Evolutionary conservation across 306 rosid species (phyloP), one percentile per base, ranked within the genome.

Genomic region (Glycine tomentella): DNA sequence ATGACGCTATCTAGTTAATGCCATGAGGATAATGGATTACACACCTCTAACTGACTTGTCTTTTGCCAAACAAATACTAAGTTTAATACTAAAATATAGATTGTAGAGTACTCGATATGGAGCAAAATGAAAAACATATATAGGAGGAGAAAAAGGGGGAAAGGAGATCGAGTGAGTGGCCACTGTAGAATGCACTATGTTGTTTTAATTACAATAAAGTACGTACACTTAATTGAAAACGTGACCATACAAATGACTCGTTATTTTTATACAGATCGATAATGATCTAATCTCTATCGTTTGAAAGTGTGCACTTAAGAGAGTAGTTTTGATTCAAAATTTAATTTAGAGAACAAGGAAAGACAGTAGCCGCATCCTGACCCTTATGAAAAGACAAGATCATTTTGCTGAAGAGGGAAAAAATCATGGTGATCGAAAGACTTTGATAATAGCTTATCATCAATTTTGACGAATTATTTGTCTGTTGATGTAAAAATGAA

Each of bases 131-230:
- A 74, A 67, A 82, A 75, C 44, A 65, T 13, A 25, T 25, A 25
- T 25, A 10, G 15, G 79, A 51, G 68, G 62, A 45, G 31, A 14
- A 31, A 70, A 36, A 10, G 10, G 4, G 45, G 53, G 48, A 80
- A 50, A 1, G 31, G 31, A 25, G 31, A n/a, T n/a, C n/a, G n/a
- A 25, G 31, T 75, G 2, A 67, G 69, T 64, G 89, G 33, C 81
- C 82, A 86, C 82, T 85, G 89, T 87, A 59, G 72, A 61, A 36
- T 65, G 84, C 87, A 88, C 80, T 81, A 75, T 68, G 9, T 61
- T 38, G 49, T 65, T 72, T 61, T 59, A 53, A 9, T 84, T 78
- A 64, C 50, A 10, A 56, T 77, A 86, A 75, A 78, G 42, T 57
- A 75, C 31, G 31, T 36, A 36, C 40, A 82, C 64, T 80, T 76